These are phyloP conservation scores for Neodidymelliopsis sp. DNA, from an alignment of 2,329 filamentous ascomycete genomes.

Conservation along the genomic window DNA sequence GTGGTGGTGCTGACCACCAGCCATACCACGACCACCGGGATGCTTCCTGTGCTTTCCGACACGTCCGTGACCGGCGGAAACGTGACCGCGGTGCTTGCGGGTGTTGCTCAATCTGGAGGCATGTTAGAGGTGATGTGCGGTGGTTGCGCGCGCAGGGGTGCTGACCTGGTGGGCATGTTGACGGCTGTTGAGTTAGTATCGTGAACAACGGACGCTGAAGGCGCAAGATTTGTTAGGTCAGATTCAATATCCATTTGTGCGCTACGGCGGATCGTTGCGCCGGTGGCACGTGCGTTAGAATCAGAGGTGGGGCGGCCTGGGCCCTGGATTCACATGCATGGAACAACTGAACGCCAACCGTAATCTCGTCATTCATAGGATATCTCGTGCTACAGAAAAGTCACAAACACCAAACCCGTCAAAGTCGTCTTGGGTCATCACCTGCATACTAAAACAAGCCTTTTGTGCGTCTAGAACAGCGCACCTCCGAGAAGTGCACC, in stretches of 20 bases:
- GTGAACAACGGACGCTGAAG: conserved; percentile 15
- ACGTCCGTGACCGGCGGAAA: conserved; percentile 97
- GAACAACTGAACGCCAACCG: neutral
- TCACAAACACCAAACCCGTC: no score
- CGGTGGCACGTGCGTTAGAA: conserved; percentile 12
- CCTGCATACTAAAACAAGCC: no score
- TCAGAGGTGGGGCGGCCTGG: no score
- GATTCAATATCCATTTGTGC: conserved; percentile 7
- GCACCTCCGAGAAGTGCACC: conserved; percentile 44
- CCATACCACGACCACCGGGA: conserved; percentile 78
- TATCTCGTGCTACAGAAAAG: no score
- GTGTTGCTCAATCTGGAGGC: conserved; percentile 38
- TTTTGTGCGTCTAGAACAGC: conserved; percentile 27
- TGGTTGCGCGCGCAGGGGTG: conserved; percentile 1
- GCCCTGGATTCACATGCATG: conserved; percentile 9
- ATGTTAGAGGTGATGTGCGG: conserved; percentile 10
- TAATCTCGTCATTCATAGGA: no score
- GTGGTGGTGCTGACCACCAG: conserved; percentile 99
- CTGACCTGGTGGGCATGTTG: conserved; percentile 44
- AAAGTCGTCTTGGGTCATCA: no score
- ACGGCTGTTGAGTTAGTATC: conserved; percentile 42
- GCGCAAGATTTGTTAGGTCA: conserved; percentile 12
- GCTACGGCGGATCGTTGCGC: conserved; percentile 5
- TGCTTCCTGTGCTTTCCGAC: conserved; percentile 98
- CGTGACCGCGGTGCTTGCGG: conserved; percentile 78